Percentiles rank a stretch among this genome's conserved stretches.
Evolutionary conservation across 1,284 basidiomycete species (phyloP).

Genomic region (Tranzscheliella williamsii): DNA sequence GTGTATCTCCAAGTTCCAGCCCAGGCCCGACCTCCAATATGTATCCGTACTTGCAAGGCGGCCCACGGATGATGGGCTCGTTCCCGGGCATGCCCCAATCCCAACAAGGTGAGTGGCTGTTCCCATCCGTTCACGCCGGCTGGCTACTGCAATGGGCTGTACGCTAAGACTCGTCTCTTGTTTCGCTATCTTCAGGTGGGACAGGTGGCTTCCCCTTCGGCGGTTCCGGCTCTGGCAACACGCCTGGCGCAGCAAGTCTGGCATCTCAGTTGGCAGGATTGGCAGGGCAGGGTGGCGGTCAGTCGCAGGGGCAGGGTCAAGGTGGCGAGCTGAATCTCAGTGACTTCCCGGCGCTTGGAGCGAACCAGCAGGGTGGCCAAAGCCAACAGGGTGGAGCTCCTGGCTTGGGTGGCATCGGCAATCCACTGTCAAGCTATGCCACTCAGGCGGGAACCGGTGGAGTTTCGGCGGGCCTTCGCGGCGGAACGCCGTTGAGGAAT

Average conservation of each 20-base stretch:
- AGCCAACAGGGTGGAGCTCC: conserved; percentile 37
- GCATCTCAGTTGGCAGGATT: conserved; percentile 33
- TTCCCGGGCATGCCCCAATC: conserved; percentile 42
- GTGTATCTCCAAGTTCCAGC: conserved; percentile 14
- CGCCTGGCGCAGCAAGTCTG: conserved; percentile 35
- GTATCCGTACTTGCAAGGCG: conserved; percentile 45
- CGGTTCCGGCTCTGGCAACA: conserved; percentile 35
- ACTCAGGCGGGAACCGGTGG: conserved; percentile 45
- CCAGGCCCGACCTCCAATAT: conserved; percentile 15
- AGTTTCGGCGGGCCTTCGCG: conserved; percentile 21
- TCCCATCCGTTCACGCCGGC: too few species aligned
- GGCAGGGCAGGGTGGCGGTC: conserved; percentile 27
- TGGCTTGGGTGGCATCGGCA: conserved; percentile 20
- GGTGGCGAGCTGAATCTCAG: conserved; percentile 42
- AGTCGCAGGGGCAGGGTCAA: conserved; percentile 35
- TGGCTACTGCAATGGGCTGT: too few species aligned
- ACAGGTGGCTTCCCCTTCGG: conserved; percentile 43
- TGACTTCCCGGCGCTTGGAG: conserved; percentile 50
- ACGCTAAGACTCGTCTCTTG: not conserved
- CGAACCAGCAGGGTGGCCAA: conserved; percentile 21
- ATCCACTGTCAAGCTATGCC: conserved; percentile 45
- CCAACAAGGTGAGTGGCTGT: conserved; percentile 20
- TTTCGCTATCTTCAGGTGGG: conserved; percentile 9
- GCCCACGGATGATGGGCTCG: conserved; percentile 43
- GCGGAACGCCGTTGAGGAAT: conserved; percentile 31